phyloP scores from a whole-genome alignment of 1,284 basidiomycete genomes.

The Leccinum fallax region DNA sequence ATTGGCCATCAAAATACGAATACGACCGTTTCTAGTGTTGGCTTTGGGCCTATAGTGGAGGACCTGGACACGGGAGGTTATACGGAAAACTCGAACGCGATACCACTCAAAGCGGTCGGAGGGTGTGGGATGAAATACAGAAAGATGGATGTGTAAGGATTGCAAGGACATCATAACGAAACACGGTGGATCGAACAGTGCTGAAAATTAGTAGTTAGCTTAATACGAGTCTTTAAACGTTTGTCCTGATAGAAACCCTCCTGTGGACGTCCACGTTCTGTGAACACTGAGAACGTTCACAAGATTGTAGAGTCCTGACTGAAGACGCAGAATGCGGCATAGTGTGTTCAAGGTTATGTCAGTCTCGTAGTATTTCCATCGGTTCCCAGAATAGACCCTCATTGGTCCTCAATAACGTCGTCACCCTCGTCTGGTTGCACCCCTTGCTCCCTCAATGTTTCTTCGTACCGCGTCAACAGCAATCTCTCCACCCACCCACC shows the following conservation, averaged over 20 bases:
- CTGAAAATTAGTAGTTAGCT: background rate
- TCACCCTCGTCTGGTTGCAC: background rate
- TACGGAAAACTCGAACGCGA: too few species aligned
- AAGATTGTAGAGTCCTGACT: background rate
- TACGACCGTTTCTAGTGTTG: background rate
- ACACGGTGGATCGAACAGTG: background rate
- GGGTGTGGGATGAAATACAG: too few species aligned
- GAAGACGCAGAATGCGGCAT: background rate
- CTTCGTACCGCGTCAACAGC: slow-evolving; percentile 66
- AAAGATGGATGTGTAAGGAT: background rate
- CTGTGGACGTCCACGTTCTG: background rate
- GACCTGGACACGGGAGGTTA: background rate
- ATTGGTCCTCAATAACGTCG: background rate
- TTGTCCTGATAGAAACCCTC: background rate
- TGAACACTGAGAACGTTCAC: background rate
- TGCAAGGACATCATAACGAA: background rate
- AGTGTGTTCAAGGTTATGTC: background rate
- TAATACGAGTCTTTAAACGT: too few species aligned
- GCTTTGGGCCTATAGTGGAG: background rate
- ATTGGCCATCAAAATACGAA: background rate
- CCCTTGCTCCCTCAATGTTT: slow-evolving; percentile 32
- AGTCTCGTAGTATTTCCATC: background rate
- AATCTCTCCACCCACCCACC: slow-evolving; percentile 82
- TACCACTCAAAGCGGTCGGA: too few species aligned
- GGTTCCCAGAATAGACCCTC: background rate